Base-by-base conservation (phyloP, 192 early-diverging fungal species). In the Umbelopsis sp. region DNA sequence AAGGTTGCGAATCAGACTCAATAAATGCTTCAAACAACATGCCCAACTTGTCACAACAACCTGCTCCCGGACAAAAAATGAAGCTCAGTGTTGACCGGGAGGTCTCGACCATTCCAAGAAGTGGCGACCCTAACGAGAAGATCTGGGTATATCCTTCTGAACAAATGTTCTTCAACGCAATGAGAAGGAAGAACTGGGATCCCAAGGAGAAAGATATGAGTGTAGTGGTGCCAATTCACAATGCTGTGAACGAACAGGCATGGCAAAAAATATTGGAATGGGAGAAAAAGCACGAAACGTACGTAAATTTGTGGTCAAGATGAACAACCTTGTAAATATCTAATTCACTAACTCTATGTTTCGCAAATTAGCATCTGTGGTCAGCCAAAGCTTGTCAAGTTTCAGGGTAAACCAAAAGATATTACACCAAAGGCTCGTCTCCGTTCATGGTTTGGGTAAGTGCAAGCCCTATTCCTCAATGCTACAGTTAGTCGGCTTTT, bases 111-210 rank as follows among this genome's bases (percentile, higher is more conserved):
- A 97, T 97, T 75, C 95, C 94, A 0, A 84, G 91, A 14, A 87
- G 86, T 20, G 83, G 86, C 24, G 73, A 84, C 14, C 68, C 82
- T 3, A 83, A 85, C 17, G 81, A 84, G 11, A 74, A 84, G 50
- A 25, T 81, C 12, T 96, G 96, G 96, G 81, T 96, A 11, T 97
- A 97, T 71, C 96, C 96, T 9, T 94, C 92, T 22, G 93, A 96
- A 76, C 94, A 96, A 80, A 94, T 94, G 92, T 97, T 97, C 65
- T 97, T 92, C 83, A 97, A 97, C 66, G 96, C 96, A 1, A 95
- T 97, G 92, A 90, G 86, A 73, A 89, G 96, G 75, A 97, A 97
- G 72, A 93, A 91, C 77, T 95, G 94, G 94, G 71, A 87, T 59
- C 90, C 96, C 0, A 68, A 85, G 2, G 94, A 94, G 67, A 62